Evolutionary conservation across 2,329 filamentous ascomycete genomes (phyloP).

Genomic region (Aureobasidium subglaciale): DNA sequence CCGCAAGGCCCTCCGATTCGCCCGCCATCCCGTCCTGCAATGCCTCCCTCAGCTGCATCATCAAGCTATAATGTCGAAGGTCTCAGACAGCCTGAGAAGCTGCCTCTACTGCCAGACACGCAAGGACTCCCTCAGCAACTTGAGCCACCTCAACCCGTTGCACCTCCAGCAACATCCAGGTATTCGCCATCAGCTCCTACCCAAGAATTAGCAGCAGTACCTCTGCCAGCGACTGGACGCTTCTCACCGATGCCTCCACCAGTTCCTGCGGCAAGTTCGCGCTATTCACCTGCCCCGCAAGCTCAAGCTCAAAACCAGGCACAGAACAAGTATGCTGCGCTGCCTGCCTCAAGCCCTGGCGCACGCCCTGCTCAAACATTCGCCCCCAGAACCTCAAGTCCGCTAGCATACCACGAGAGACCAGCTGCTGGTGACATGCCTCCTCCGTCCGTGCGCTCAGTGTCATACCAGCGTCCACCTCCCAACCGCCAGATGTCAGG

Average conservation of each 20-base stretch:
- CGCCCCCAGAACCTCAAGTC: constrained; percentile 58
- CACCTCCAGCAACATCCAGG: constrained; percentile 22
- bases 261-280: constrained; percentile 30
- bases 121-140: constrained; percentile 27
- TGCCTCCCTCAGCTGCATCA: constrained; percentile 20
- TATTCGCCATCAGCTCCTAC: constrained; percentile 26
- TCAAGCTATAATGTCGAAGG: constrained; percentile 26
- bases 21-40: constrained; percentile 19
- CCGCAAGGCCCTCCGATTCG: constrained; percentile 16
- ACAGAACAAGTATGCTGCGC: constrained; percentile 33
- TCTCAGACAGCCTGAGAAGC: constrained; percentile 35
- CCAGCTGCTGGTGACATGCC: constrained; percentile 25
- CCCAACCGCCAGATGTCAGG: constrained; percentile 1
- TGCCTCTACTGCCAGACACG: constrained; percentile 32
- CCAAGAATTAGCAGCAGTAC: constrained; percentile 26
- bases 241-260: constrained; percentile 38
- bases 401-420: constrained; percentile 44
- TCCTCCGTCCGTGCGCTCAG: constrained; percentile 1
- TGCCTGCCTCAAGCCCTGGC: constrained; percentile 30
- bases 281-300: constrained; percentile 54
- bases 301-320: constrained; percentile 30
- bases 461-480: constrained; percentile 13
- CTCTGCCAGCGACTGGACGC: constrained; percentile 17
- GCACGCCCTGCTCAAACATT: constrained; percentile 41
- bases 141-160: constrained; percentile 25